phyloP scores from a whole-genome alignment of 2,329 filamentous ascomycete species.

The Phialemoniopsis sp. region DNA sequence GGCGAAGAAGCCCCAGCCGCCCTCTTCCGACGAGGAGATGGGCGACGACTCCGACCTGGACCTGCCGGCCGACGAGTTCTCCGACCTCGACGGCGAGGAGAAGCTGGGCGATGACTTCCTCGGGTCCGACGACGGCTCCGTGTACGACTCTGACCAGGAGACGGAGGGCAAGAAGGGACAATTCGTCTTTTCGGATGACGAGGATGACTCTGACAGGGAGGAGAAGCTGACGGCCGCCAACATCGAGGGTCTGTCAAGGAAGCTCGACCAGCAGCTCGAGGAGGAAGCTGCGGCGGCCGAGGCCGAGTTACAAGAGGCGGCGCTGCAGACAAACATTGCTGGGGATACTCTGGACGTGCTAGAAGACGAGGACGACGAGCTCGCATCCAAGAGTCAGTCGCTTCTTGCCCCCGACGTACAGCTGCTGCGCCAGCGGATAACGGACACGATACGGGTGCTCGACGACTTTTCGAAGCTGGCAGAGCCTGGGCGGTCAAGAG shows the following conservation, averaged over 20 bases:
- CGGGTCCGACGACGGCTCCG: constrained; percentile 54
- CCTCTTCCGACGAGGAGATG: constrained; percentile 37
- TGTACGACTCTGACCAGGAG: constrained; percentile 70
- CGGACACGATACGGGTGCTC: constrained; percentile 86
- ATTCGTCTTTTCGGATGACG: constrained; percentile 92
- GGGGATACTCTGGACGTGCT: constrained; percentile 68
- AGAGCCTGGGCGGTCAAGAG: constrained; percentile 75
- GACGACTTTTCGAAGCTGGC: constrained; percentile 82
- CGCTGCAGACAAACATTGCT: constrained; percentile 89
- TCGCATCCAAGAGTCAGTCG: constrained; percentile 53
- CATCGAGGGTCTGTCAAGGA: constrained; percentile 84
- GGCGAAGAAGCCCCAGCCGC: constrained; percentile 23
- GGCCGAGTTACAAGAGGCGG: constrained; percentile 79
- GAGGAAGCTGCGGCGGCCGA: constrained; percentile 79
- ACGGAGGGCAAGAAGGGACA: constrained; percentile 42
- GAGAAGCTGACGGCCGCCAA: constrained; percentile 93
- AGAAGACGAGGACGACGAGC: constrained; percentile 49
- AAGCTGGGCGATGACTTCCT: constrained; percentile 57
- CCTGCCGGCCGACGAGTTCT: constrained; percentile 27
- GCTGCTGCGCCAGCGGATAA: constrained; percentile 82
- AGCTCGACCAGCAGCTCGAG: constrained; percentile 73
- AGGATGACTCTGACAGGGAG: constrained; percentile 84
- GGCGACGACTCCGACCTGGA: constrained; percentile 34
- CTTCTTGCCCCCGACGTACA: constrained; percentile 85
- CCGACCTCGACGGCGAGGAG: constrained; percentile 36